Conservation (phyloP, 1,284 basidiomycete species). For the Sanghuangporus weigelae region DNA sequence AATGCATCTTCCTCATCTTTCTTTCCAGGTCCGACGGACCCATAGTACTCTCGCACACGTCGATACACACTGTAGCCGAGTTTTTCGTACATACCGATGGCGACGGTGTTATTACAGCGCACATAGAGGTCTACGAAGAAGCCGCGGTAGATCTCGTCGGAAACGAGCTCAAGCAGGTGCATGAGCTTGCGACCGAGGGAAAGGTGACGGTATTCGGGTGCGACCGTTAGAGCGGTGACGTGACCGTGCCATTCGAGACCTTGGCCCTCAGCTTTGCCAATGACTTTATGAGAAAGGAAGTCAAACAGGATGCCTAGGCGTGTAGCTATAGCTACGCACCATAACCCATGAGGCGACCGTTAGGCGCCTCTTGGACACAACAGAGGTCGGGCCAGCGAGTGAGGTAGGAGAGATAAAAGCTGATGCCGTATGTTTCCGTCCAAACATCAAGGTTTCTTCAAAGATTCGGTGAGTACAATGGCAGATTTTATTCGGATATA, state of each 20-base stretch:
- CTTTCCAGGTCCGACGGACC: conserved; percentile 61
- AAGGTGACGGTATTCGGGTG: conserved; percentile 85
- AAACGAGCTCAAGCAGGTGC: conserved; percentile 74
- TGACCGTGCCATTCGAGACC: conserved; percentile 81
- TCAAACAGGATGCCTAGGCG: not conserved
- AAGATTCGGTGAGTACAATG: not conserved
- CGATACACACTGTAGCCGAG: conserved; percentile 86
- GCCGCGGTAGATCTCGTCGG: conserved; percentile 68
- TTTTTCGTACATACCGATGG: conserved; percentile 81
- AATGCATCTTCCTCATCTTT: conserved; percentile 88
- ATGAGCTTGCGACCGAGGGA: conserved; percentile 81
- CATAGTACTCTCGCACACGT: conserved; percentile 83
- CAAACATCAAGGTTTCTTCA: conserved; percentile 85
- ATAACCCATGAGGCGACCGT: conserved; percentile 82
- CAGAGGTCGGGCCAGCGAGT: conserved; percentile 89
- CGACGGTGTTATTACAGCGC: conserved; percentile 72
- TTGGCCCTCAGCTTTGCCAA: conserved; percentile 81
- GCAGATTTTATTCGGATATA: no score
- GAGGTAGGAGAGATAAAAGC: conserved; percentile 84
- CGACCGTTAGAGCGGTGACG: conserved; percentile 87
- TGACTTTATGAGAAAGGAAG: conserved; percentile 41
- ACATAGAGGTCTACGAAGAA: conserved; percentile 92
- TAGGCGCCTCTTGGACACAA: conserved; percentile 72
- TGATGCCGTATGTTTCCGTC: conserved; percentile 92
- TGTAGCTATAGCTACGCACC: conserved; percentile 40